These are phyloP conservation scores for Nephelium lappaceum DNA, from an alignment of 345 rosid species.

Conservation along the genomic window DNA sequence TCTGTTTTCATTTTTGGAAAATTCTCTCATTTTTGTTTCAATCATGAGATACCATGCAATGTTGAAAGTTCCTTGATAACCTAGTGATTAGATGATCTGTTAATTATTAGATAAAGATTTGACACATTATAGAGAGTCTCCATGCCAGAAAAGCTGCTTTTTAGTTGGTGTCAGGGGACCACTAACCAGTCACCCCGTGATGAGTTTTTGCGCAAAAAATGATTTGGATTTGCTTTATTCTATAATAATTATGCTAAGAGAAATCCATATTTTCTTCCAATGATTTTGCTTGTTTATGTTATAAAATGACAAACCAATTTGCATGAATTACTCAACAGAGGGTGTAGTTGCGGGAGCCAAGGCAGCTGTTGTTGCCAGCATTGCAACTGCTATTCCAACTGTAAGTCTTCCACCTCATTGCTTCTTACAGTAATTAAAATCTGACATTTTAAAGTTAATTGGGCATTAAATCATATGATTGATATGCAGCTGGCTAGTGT, in stretches of 20 bases:
- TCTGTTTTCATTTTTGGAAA: background rate
- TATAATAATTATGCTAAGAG: too few species aligned
- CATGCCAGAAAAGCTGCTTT: constrained; percentile 8
- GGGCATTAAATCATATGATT: background rate
- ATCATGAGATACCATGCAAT: constrained; percentile 7
- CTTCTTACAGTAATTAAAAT: background rate
- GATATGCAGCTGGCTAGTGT: constrained; percentile 64
- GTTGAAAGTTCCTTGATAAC: background rate
- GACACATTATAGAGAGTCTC: constrained; percentile 3
- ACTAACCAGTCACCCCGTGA: background rate
- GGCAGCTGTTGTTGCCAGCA: constrained; percentile 70
- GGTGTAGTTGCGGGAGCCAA: constrained; percentile 88
- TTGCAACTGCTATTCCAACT: constrained; percentile 82
- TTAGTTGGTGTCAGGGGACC: background rate
- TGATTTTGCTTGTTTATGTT: too few species aligned
- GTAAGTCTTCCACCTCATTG: constrained; percentile 33
- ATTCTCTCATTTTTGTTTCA: constrained; percentile 1
- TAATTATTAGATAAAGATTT: constrained; percentile 14
- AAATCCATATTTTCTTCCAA: too few species aligned
- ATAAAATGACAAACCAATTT: too few species aligned
- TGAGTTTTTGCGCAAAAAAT: background rate
- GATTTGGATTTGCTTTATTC: background rate
- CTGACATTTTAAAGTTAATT: too few species aligned
- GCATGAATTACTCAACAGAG: constrained; percentile 44
- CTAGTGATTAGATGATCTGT: background rate